phyloP scores from a whole-genome alignment of 306 rosid genomes.

The Casuarina glauca region DNA sequence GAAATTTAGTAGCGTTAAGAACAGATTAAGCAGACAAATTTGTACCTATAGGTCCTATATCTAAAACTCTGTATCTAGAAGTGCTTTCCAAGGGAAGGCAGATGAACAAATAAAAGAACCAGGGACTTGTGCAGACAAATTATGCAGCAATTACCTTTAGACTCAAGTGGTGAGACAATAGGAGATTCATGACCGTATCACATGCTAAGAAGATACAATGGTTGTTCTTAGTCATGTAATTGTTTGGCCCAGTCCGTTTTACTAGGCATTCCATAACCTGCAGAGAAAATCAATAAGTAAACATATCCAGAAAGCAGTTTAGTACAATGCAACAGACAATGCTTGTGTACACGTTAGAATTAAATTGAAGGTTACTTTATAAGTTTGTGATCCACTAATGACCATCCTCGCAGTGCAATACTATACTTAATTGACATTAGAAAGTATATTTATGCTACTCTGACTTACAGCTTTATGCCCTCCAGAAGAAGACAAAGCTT shows the following conservation, averaged over 20 bases:
- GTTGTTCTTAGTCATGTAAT: constrained; percentile 45
- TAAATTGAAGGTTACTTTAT: background rate
- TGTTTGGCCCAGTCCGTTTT: constrained; percentile 47
- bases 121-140: background rate
- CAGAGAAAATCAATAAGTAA: constrained; percentile 25
- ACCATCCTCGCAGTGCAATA: background rate
- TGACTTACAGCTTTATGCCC: constrained; percentile 74
- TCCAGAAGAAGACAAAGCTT: constrained; percentile 60
- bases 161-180: constrained; percentile 21
- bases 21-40: background rate
- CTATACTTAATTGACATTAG: background rate
- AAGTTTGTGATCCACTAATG: background rate
- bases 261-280: constrained; percentile 81
- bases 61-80: background rate
- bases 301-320: too few species aligned
- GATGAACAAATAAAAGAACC: background rate
- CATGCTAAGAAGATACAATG: constrained; percentile 76
- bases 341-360: background rate
- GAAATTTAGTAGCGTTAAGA: background rate
- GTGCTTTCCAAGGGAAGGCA: background rate
- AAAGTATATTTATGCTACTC: background rate
- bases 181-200: constrained; percentile 80
- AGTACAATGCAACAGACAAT: background rate
- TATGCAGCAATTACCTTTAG: background rate
- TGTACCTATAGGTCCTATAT: background rate